Evolutionary conservation across 139 green algal genomes (phyloP).

Genomic region (Chlorella sp.): DNA sequence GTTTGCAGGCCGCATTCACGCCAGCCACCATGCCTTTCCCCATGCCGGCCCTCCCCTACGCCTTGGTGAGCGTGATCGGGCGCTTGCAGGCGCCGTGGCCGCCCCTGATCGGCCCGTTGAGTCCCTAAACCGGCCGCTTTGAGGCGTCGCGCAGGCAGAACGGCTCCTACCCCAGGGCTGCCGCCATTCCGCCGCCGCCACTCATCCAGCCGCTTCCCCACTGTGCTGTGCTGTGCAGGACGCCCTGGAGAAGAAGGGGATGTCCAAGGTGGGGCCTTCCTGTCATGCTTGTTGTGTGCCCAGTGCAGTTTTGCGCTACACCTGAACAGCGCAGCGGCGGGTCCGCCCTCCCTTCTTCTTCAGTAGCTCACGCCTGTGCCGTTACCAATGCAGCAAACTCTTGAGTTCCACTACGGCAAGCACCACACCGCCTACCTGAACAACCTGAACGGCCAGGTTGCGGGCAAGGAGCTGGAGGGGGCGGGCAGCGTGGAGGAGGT

Average conservation of each 20-base stretch:
- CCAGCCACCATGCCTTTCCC: constrained; percentile 41
- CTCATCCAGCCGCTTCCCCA: background rate
- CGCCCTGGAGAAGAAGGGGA: constrained; percentile 47
- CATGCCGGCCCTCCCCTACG: constrained; percentile 53
- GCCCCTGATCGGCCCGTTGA: background rate
- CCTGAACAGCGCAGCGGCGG: background rate
- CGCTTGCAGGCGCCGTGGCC: background rate
- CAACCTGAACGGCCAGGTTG: constrained; percentile 77
- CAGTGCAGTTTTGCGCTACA: background rate
- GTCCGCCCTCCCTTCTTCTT: no score
- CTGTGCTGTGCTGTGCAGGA: constrained; percentile 32
- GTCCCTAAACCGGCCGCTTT: background rate
- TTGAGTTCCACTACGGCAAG: constrained; percentile 95
- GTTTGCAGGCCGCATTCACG: background rate
- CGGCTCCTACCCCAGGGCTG: background rate
- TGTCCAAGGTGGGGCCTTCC: constrained; percentile 37
- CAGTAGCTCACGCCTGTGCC: no score
- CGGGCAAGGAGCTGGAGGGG: constrained; percentile 82
- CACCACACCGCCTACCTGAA: constrained; percentile 83
- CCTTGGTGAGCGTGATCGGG: constrained; percentile 38
- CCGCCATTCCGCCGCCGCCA: background rate
- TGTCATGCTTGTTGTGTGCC: background rate
- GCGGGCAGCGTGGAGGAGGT: constrained; percentile 63
- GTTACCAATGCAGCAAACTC: background rate
- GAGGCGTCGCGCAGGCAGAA: background rate